Percentiles rank a stretch among this genome's conserved stretches.
Evolutionary conservation across 371 early-diverging fungal genomes (phyloP).

Genomic region (Lichtheimia ramosa): DNA sequence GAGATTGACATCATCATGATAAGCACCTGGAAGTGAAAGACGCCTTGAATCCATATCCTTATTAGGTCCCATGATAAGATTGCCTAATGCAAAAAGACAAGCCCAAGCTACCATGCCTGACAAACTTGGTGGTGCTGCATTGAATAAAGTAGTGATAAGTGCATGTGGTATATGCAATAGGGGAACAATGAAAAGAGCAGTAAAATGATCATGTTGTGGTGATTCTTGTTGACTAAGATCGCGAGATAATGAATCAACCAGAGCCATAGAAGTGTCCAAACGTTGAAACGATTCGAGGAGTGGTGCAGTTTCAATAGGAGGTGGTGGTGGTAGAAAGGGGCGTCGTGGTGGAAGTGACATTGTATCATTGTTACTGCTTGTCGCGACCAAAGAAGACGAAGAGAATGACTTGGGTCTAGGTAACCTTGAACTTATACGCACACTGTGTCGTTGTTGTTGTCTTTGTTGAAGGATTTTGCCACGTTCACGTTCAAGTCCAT

Average conservation of each 20-base stretch:
- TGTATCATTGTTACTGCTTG: too few species aligned
- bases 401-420: slow-evolving; percentile 20
- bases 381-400: too few species aligned
- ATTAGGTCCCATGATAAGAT: slow-evolving; percentile 24
- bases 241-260: slow-evolving; percentile 49
- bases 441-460: neutral
- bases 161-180: slow-evolving; percentile 39
- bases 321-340: slow-evolving; percentile 8
- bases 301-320: slow-evolving; percentile 5
- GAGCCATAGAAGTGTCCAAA: slow-evolving; percentile 43
- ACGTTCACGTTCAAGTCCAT: slow-evolving; percentile 34
- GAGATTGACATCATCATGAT: neutral
- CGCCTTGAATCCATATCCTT: neutral
- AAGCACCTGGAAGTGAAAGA: neutral
- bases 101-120: slow-evolving; percentile 36
- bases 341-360: neutral
- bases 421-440: slow-evolving; percentile 20
- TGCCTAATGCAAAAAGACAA: slow-evolving; percentile 34
- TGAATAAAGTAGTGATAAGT: slow-evolving; percentile 30
- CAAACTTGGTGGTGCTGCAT: slow-evolving; percentile 12
- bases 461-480: neutral
- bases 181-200: slow-evolving; percentile 27
- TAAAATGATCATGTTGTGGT: neutral
- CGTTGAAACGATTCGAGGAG: slow-evolving; percentile 42
- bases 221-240: slow-evolving; percentile 27